A percentile compares a stretch with the other conserved stretches of the same genome.
Evolutionary conservation across 805 yeast species (phyloP).

Genomic region (Yarrowia divulgata): DNA sequence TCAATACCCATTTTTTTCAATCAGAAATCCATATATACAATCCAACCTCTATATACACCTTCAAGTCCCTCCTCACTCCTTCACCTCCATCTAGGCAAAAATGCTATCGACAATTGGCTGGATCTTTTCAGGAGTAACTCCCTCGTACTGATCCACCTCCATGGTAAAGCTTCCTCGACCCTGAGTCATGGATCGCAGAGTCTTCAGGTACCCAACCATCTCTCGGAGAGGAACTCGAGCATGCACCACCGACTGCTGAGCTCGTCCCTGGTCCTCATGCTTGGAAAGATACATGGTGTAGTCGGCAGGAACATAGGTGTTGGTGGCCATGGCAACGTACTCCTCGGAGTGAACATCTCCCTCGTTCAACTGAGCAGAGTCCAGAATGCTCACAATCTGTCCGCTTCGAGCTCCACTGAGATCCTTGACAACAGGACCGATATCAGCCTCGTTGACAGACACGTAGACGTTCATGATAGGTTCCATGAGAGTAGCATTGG

Average conservation of each 20-base stretch:
- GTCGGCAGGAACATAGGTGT: constrained; percentile 78
- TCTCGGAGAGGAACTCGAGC: constrained; percentile 87
- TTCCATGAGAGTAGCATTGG: constrained; percentile 61
- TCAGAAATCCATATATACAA: neutral
- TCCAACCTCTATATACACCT: constrained; percentile 3
- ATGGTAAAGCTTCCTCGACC: constrained; percentile 87
- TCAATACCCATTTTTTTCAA: no score
- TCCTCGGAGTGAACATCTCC: constrained; percentile 48
- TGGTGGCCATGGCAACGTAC: constrained; percentile 55
- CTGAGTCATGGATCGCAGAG: constrained; percentile 81
- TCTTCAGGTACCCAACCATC: constrained; percentile 87
- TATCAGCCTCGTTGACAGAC: constrained; percentile 68
- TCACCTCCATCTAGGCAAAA: neutral
- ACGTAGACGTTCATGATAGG: constrained; percentile 85
- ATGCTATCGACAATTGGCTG: constrained; percentile 44
- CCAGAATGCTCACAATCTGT: constrained; percentile 72
- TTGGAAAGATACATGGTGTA: constrained; percentile 52
- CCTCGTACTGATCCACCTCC: constrained; percentile 76
- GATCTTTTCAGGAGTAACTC: constrained; percentile 62
- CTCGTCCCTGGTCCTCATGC: constrained; percentile 44
- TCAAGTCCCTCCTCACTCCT: neutral
- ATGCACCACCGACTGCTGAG: constrained; percentile 54
- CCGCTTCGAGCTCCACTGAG: constrained; percentile 81
- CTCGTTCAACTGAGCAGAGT: constrained; percentile 55
- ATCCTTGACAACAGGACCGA: constrained; percentile 88